Percentiles rank a stretch among this genome's conserved stretches.
phyloP scores from a whole-genome alignment of 169 alveolate species.

The Plasmodium vinckei region DNA sequence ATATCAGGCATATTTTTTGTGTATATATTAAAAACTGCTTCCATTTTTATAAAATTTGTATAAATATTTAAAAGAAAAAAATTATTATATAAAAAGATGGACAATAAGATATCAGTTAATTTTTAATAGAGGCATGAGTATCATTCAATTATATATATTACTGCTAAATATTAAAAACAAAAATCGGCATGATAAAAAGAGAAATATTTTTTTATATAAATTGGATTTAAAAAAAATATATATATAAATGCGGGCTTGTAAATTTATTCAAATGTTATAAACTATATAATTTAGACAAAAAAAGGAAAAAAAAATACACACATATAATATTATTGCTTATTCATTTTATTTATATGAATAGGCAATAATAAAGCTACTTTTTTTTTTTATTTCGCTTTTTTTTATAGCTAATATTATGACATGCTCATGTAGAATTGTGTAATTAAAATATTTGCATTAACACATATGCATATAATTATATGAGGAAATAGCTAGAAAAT shows the following conservation, averaged over 20 bases:
- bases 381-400: conserved; percentile 19
- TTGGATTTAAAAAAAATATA: conserved; percentile 8
- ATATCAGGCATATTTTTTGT: conserved; percentile 85
- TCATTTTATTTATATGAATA: background rate
- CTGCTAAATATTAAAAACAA: conserved; percentile 1
- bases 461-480: background rate
- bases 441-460: background rate
- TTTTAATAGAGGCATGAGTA: background rate
- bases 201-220: conserved; percentile 21
- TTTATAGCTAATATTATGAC: conserved; percentile 18
- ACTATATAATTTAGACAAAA: background rate
- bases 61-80: background rate
- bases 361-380: conserved; percentile 18
- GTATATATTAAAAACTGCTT: conserved; percentile 81
- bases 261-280: background rate
- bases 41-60: conserved; percentile 47
- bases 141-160: background rate
- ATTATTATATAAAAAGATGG: background rate
- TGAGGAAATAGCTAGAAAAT: background rate
- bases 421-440: conserved; percentile 41
- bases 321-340: background rate
- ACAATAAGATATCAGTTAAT: background rate
- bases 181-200: background rate
- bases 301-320: background rate
- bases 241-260: background rate